Evolutionary conservation across 2,329 filamentous ascomycete species (phyloP).

Genomic region (Reticulascus tulasneorum): DNA sequence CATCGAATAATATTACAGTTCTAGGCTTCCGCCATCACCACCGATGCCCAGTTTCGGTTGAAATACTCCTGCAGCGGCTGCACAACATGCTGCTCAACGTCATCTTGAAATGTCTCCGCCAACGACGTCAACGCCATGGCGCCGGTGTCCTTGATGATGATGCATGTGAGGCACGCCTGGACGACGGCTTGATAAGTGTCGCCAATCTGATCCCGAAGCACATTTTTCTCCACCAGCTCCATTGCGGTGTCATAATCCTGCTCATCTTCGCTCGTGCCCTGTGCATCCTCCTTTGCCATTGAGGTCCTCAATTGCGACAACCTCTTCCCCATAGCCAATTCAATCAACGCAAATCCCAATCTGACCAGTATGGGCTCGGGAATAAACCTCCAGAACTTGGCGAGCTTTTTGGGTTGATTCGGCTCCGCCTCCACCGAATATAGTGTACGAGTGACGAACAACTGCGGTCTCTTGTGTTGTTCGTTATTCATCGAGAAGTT

Average conservation of each 20-base stretch:
- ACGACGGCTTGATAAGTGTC: constrained; percentile 1
- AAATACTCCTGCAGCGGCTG: constrained; percentile 4
- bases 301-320: not conserved
- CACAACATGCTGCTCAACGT: constrained; percentile 1
- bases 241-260: constrained; percentile 1
- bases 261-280: not conserved
- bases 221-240: not conserved
- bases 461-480: not conserved
- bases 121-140: constrained; percentile 1
- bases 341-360: constrained; percentile 5
- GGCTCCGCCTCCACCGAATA: not conserved
- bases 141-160: not conserved
- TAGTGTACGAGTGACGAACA: constrained; percentile 2
- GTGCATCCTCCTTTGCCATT: not conserved
- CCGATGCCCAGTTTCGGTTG: constrained; percentile 1
- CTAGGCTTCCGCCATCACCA: not conserved
- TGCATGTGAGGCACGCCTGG: constrained; percentile 3
- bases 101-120: constrained; percentile 1
- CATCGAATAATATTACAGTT: not conserved
- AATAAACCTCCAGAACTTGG: constrained; percentile 1
- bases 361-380: constrained; percentile 3
- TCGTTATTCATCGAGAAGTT: constrained; percentile 2
- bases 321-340: constrained; percentile 2
- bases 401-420: not conserved
- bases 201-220: not conserved